Base-by-base conservation (phyloP, 2,329 filamentous ascomycete genomes). In the Achaetomium macrosporum region DNA sequence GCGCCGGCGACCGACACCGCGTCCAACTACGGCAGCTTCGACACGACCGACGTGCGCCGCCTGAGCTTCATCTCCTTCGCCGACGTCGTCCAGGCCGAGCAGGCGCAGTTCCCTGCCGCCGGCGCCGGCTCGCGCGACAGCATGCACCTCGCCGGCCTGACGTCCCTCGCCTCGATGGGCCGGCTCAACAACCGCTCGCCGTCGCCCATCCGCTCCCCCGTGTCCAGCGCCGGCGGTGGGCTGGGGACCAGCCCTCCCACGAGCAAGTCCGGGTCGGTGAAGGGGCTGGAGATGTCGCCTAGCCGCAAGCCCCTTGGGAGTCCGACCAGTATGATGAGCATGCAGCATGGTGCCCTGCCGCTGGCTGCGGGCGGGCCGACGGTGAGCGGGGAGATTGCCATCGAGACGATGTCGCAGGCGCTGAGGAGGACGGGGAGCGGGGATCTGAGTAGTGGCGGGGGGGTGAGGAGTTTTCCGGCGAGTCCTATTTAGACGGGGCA, bases 51-150 rank as follows among this genome's bases (percentile, higher is more conserved):
- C 63, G 81, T 95, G 16, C 84, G 89, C 42, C 83, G 92, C 19
- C 73, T 97, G 57, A 93, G 88, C 68, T 97, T 97, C 72, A 95
- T 97, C 66, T 96, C 90, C 8, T 97, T 97, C 69, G 91, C 92
- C 56, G 92, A 97, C 64, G 90, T 97, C 10, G 90, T 97, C 39
- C 90, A 95, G 66, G 81, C 85, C 33, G 88, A 93, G 67, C 88
- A 92, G 49, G 63, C 40, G 30, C 41, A 35, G 17, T 25, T 12
- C 30, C 29, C 40, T n/a, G 15, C 1, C 43, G 5, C 19, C 33
- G 35, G 25, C 49, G 66, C 71, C 36, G 76, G 79, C 43, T 84
- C 78, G 60, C 76, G 85, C 59, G 87, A 92, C 55, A 85, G 84
- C 51, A 76, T 88, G 52, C 84, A 90, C 66, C 71, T 86, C 54